phyloP scores from a whole-genome alignment of 2,329 filamentous ascomycete genomes.

The Penicillium psychrosexuale region DNA sequence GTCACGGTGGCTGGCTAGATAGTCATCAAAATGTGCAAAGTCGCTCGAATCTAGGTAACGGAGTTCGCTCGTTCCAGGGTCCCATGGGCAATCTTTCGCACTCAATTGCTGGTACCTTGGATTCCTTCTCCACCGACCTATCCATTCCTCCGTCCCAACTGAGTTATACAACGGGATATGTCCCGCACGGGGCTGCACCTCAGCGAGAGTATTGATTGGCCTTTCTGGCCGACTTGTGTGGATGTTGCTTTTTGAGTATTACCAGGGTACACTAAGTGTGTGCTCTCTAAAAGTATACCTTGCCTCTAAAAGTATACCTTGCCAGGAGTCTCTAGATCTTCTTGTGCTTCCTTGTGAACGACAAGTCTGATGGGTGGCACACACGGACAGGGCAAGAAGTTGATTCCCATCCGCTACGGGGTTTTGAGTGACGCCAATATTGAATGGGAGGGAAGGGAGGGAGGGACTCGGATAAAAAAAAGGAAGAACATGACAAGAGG shows the following conservation, averaged over 20 bases:
- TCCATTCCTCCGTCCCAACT: constrained; percentile 30
- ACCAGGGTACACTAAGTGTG: not conserved
- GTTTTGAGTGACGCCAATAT: not conserved
- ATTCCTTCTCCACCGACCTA: constrained; percentile 31
- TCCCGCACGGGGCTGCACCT: constrained; percentile 24
- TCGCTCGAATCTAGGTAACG: constrained; percentile 20
- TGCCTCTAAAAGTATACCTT: constrained; percentile 7
- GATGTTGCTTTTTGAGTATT: not conserved
- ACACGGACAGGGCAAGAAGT: not conserved
- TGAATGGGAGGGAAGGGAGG: too few relatives aligned
- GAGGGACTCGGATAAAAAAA: not conserved
- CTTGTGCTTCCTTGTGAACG: not conserved
- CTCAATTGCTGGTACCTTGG: constrained; percentile 28
- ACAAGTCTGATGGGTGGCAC: not conserved
- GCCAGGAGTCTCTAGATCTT: not conserved
- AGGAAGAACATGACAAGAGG: not conserved
- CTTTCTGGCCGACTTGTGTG: not conserved
- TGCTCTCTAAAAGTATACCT: constrained; percentile 6
- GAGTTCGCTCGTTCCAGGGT: constrained; percentile 25
- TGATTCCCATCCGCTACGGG: not conserved
- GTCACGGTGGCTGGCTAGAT: constrained; percentile 31
- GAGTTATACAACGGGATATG: constrained; percentile 29
- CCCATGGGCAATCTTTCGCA: constrained; percentile 23
- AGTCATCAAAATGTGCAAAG: constrained; percentile 24
- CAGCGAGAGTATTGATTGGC: constrained; percentile 30